Percentiles rank a stretch among this genome's conserved stretches.
phyloP scores from a whole-genome alignment of 768 basidiomycete species.

The Tremella yokohamensis region DNA sequence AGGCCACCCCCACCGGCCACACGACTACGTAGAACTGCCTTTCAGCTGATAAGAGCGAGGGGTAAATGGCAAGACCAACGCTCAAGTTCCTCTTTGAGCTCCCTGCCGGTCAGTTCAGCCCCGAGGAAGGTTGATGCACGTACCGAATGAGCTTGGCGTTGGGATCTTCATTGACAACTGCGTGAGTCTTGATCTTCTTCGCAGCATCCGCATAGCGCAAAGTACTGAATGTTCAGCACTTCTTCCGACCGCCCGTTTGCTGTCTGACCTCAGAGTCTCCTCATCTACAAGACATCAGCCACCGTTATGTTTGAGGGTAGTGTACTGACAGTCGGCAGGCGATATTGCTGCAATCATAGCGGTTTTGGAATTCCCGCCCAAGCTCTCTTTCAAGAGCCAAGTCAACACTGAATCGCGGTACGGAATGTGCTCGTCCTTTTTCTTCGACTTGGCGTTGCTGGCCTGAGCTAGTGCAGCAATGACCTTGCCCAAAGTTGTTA shows the following conservation, averaged over 20 bases:
- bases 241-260: neutral
- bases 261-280: neutral
- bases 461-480: conserved; percentile 79
- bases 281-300: conserved; percentile 44
- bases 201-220: conserved; percentile 95
- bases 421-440: conserved; percentile 86
- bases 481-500: conserved; percentile 96
- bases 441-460: conserved; percentile 61
- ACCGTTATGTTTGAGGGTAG: neutral
- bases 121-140: neutral
- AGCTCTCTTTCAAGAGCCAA: conserved; percentile 95
- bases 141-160: conserved; percentile 92
- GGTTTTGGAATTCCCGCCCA: conserved; percentile 72
- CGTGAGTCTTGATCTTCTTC: conserved; percentile 99
- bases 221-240: conserved; percentile 66
- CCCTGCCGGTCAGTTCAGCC: conserved; percentile 46
- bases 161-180: conserved; percentile 98
- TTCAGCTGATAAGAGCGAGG: neutral
- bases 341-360: conserved; percentile 99
- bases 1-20: conserved; percentile 22
- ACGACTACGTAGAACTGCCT: conserved; percentile 66
- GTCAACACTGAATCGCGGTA: conserved; percentile 98
- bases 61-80: conserved; percentile 27
- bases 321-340: conserved; percentile 13
- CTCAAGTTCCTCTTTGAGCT: conserved; percentile 97